Base-by-base conservation (phyloP, 2,329 filamentous ascomycete species). In the Aspergillus quadrilineatus region DNA sequence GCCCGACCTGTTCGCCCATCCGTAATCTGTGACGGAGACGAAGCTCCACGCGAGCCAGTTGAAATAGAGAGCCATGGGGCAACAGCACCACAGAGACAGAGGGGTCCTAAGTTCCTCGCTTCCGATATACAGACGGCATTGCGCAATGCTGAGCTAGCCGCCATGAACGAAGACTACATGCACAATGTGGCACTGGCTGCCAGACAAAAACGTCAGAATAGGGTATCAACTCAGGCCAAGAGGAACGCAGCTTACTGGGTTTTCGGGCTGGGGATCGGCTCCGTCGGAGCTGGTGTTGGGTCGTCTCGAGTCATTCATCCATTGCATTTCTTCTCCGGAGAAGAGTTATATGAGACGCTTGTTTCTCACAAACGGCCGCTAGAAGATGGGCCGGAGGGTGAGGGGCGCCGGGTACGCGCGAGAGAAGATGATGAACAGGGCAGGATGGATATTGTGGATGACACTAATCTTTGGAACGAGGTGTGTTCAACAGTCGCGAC, bases 191-290 rank as follows among this genome's bases (percentile, higher is more conserved):
- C 70, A 1, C 70, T 73, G 10, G 79, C 77, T 7, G 65, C 65
- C 6, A 74, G 71, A 30, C 66, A 74, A 17, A 86, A 83, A 61
- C 62, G 72, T 4, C 65, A 73, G 5, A 73, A 77, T 34, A 77
- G 74, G 47, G 64, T 73, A 12, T 61, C 70, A 10, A 68, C 71
- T 0, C 73, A 80, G 42, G 83, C 85, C 2, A 88, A 83, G 71
- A 84, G 81, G 65, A 88, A 87, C 57, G 87, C 86, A 0, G 78
- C 79, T 9, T 79, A 81, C 63, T 88, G 83, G 77, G 79, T 89
- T 4, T 79, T 82, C 57, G 83, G 82, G 4, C 67, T 74, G 47
- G 85, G 85, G 6, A 74, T 87, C 45, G 83, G 81, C 42, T 77
- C 77, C 42, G 76, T 86, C 6, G 83, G 82, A 9, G 55, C 70